Base-by-base conservation (phyloP, 1,284 basidiomycete genomes). In the Ceratobasidium sp. region DNA sequence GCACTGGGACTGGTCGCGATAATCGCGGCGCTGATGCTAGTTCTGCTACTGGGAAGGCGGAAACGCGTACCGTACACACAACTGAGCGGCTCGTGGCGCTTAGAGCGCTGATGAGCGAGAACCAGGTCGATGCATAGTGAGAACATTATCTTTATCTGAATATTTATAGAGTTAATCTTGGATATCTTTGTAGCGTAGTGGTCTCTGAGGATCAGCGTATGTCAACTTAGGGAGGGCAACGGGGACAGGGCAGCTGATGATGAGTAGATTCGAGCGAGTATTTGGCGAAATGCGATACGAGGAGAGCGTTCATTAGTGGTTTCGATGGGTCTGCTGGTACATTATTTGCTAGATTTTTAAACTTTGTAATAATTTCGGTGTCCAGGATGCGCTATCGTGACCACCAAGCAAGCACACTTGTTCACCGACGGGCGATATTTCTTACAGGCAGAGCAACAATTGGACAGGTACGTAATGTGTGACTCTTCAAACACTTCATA, bases 351-450 rank as follows among this genome's bases (percentile, higher is more conserved):
- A 7, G n/a, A 46, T 46, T n/a, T 20, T 26, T 44, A 48, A 65
- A 78, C 50, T 70, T 76, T 56, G 82, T 83, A 44, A 77, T 52
- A 48, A 64, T 46, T 38, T 28, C 9, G 28, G 44, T 46, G 40
- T 23, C 9, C 80, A 94, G 94, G 94, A 79, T 93, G 90, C 81
- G 97, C 95, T 17, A 85, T 97, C 65, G 87, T 98, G 26, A 96
- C 95, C 0, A 84, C 87, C 67, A 87, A 91, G 40, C 87, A 91
- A 40, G 96, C 95, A 0, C 91, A 88, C 79, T 87, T 96, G 65
- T 97, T 96, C 84, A 98, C 96, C 1, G 97, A 98, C 86, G 97
- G 97, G 1, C 87, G 97, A 61, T 99, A 99, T 85, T 98, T 94
- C 83, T 86, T 98, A 15, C 97, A 99, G 85, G 97, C 97, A 0